Base-by-base conservation (phyloP, 2,329 filamentous ascomycete species). In the Colletotrichum gloeosporioides region DNA sequence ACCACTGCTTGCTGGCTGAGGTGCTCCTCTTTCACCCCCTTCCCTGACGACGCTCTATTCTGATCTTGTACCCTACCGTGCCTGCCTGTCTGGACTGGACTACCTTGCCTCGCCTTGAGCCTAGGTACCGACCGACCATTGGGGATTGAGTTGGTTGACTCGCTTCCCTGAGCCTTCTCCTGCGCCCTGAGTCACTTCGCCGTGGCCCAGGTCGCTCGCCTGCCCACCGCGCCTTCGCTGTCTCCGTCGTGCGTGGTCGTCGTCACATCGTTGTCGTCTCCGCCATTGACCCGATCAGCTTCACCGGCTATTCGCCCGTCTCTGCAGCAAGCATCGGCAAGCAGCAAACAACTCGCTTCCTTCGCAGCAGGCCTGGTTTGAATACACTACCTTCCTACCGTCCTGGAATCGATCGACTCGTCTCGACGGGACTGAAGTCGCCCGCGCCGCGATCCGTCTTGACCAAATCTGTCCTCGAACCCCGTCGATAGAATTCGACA, bases 181-280 rank as follows among this genome's bases (percentile, higher is more conserved):
- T 31, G 27, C 39, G 64, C 25, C 63, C 71, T 69, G 74, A 75
- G 31, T 75, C 73, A 44, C 72, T 34, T 66, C 34, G 57, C 29
- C n/a, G 18, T 49, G 15, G 65, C 44, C 25, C 39, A 61, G 53
- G 12, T 71, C 16, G 49, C 71, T 34, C 39, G 39, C 27, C 39
- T 63, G 39, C 27, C 39, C 69, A 32, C 57, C 55, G 63, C 27
- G 67, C 55, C 29, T 10, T 68, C 25, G 44, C 34, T 8, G 27
- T 65, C 25, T 32, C 49, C n/a, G 69, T 72, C 27, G 29, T 53
- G 16, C 36, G 36, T 44, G 16, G 36, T 44, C 36, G 36, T 44
- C 39, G 39, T 49, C 39, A 49, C 22, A 39, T 61, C 36, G 34
- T 62, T 22, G 59, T 62, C 32, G 32, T 31, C 49, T 66, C 69